phyloP scores from a whole-genome alignment of 257 asterid genomes.

The Mentha longifolia region DNA sequence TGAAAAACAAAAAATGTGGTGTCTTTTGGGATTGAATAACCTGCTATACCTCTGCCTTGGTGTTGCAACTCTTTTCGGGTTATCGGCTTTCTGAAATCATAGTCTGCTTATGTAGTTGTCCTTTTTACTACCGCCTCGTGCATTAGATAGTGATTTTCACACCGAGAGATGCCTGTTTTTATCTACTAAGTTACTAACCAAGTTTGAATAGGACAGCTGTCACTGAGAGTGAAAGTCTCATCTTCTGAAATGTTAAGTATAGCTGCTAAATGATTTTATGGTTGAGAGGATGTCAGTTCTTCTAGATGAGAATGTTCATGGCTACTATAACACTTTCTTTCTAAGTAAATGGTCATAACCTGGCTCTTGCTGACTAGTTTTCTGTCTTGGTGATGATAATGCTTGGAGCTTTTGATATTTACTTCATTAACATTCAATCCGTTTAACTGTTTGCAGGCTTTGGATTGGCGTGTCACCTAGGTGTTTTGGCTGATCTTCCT shows the following conservation, averaged over 20 bases:
- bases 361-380: background rate
- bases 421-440: conserved; percentile 4
- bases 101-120: background rate
- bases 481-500: conserved; percentile 82
- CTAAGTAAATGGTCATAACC: background rate
- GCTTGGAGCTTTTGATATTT: background rate
- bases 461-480: conserved; percentile 95
- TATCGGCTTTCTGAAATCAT: no score
- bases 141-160: background rate
- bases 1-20: background rate
- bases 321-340: conserved; percentile 8
- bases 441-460: conserved; percentile 56
- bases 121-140: background rate
- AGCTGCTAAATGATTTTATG: background rate
- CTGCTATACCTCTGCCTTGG: background rate
- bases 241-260: conserved; percentile 3
- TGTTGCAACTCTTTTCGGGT: background rate
- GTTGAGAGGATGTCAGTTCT: conserved; percentile 1
- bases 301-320: conserved; percentile 5
- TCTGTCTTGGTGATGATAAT: background rate
- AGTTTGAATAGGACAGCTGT: no score
- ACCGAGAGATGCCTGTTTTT: background rate
- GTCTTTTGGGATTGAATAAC: conserved; percentile 19
- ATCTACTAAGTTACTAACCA: no score
- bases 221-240: background rate